Percentiles rank a stretch among this genome's conserved stretches.
phyloP scores from a whole-genome alignment of 2,329 filamentous ascomycete genomes.

The Colletotrichum sansevieriae region DNA sequence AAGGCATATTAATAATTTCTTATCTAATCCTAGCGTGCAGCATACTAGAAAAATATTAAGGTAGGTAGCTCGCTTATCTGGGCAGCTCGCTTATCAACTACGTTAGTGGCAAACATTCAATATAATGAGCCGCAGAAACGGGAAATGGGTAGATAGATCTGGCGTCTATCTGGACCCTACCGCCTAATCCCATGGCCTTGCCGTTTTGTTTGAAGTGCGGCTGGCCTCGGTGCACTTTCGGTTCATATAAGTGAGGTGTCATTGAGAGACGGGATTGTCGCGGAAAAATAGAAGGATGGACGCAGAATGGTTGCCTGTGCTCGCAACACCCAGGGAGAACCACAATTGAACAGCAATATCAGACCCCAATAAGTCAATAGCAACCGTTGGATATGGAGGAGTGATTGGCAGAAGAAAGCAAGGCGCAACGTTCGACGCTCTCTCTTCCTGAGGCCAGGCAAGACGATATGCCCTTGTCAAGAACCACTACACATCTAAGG shows the following conservation, averaged over 20 bases:
- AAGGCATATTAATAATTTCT: no score
- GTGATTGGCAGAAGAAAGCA: conserved; percentile 25
- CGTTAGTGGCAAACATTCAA: conserved; percentile 33
- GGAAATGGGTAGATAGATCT: conserved; percentile 18
- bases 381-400: conserved; percentile 24
- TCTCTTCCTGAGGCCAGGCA: no score
- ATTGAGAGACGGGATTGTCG: conserved; percentile 10
- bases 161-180: conserved; percentile 13
- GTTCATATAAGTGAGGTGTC: conserved; percentile 27
- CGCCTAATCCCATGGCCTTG: conserved; percentile 1
- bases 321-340: not conserved
- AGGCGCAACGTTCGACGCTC: conserved; percentile 16
- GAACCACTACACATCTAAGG: not conserved
- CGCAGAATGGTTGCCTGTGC: conserved; percentile 10
- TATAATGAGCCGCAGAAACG: not conserved
- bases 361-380: conserved; percentile 19
- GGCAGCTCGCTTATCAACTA: no score
- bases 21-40: no score
- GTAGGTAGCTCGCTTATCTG: no score
- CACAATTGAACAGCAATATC: not conserved
- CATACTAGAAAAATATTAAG: no score
- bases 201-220: conserved; percentile 13
- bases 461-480: conserved; percentile 14
- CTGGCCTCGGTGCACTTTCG: not conserved
- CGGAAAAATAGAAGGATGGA: conserved; percentile 11